Base-by-base conservation (phyloP, 108 stramenopile genomes). In the Fragilaria crotonensis region DNA sequence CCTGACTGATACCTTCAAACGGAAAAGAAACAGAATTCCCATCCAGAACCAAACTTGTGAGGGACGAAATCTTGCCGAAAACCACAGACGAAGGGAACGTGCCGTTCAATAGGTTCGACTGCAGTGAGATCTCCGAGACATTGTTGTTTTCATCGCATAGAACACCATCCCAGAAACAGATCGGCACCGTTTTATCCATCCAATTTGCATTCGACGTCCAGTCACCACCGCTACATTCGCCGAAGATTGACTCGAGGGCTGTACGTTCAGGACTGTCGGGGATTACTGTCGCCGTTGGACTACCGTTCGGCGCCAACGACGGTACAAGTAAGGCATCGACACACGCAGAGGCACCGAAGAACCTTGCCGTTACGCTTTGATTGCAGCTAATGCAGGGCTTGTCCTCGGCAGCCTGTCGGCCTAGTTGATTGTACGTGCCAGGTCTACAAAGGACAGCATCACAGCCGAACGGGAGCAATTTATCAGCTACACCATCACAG, bases 371-470 rank as follows among this genome's bases (percentile, higher is more conserved):
- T 3, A 28, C 9, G 21, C 5, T 20, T 2, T 52, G 26, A n/a
- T 23, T 18, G 27, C 83, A 86, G 30, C 45, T 23, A 25, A 69
- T 47, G 58, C 88, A 90, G 17, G 64, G 25, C 25, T 62, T 67
- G 9, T 63, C 52, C 4, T 73, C 69, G 52, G 69, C 69, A 28
- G 68, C 71, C 19, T 77, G 72, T 25, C 78, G 66, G 32, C 89
- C 89, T 14, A 70, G 71, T 28, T 63, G 59, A 60, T 85, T 91
- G 68, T 60, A 91, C 11, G 77, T 83, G 41, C 83, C 84, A 45
- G 64, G 51, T 3, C 73, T 73, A 70, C 87, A 89, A 0, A 89
- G 36, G 18, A 89, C 81, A 11, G 81, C 87, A 68, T 85, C 79
- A 58, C 87, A 89, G 29, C 81, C 77, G 30, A 30, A 54, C 52